These are phyloP conservation scores for Wickerhamiella siamensis DNA, from an alignment of 805 yeast genomes.

Conservation along the genomic window DNA sequence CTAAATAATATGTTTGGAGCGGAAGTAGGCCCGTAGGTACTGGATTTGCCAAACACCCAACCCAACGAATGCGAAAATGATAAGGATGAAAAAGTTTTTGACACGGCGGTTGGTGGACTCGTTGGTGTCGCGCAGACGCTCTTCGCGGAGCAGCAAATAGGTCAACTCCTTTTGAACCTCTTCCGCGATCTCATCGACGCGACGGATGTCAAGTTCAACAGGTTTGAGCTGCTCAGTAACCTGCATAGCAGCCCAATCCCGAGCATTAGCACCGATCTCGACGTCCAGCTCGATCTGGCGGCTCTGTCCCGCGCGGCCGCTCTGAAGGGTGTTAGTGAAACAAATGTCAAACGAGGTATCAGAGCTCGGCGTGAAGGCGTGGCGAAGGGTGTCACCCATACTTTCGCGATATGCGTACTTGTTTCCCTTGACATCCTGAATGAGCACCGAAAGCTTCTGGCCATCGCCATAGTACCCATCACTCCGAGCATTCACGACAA, in stretches of 20 bases:
- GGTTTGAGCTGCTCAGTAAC: constrained; percentile 89
- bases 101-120: constrained; percentile 92
- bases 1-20: constrained; percentile 30
- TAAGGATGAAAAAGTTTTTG: constrained; percentile 63
- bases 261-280: constrained; percentile 91
- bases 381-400: constrained; percentile 53
- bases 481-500: constrained; percentile 67
- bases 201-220: constrained; percentile 75
- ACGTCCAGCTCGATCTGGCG: constrained; percentile 81
- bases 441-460: constrained; percentile 50
- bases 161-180: constrained; percentile 70
- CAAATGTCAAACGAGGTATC: constrained; percentile 85
- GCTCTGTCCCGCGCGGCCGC: constrained; percentile 28
- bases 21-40: constrained; percentile 83
- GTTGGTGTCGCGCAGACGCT: constrained; percentile 86
- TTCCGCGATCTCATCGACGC: constrained; percentile 69
- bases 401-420: constrained; percentile 69
- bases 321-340: constrained; percentile 48
- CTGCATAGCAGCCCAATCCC: constrained; percentile 94
- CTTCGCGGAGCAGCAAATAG: constrained; percentile 79
- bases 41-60: constrained; percentile 88
- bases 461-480: constrained; percentile 77
- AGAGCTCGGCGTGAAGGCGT: constrained; percentile 74
- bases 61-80: constrained; percentile 52
- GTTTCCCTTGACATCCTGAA: constrained; percentile 67